Evolutionary conservation across 768 basidiomycete genomes (phyloP).

Genomic region (Leucocoprinus sp.): DNA sequence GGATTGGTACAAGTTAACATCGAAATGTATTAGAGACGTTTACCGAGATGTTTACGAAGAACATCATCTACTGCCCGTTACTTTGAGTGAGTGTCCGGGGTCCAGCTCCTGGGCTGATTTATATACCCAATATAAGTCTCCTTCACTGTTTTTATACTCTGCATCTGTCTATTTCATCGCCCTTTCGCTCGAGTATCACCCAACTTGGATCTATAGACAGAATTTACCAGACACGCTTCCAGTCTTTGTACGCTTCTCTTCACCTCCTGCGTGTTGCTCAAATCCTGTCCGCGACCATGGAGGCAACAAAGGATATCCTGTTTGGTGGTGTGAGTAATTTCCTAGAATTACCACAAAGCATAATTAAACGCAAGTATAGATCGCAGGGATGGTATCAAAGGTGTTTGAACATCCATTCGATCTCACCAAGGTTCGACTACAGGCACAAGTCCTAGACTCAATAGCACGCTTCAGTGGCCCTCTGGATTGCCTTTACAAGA

Average conservation of each 20-base stretch:
- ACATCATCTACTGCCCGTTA: too few relatives aligned
- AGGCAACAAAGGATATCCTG: conserved; percentile 38
- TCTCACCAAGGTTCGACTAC: conserved; percentile 89
- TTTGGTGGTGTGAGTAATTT: conserved; percentile 46
- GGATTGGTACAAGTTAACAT: too few relatives aligned
- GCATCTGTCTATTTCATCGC: neutral
- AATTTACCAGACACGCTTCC: too few relatives aligned
- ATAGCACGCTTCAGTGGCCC: conserved; percentile 62
- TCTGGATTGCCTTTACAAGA: conserved; percentile 77
- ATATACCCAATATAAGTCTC: neutral
- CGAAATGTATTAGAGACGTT: too few relatives aligned
- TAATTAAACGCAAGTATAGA: conserved; percentile 27
- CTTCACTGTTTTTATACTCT: neutral
- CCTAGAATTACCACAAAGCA: neutral
- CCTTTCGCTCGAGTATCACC: neutral
- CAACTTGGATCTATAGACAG: neutral
- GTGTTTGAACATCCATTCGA: conserved; percentile 94
- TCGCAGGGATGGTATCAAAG: conserved; percentile 77
- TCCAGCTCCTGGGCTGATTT: neutral
- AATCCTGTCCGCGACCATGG: conserved; percentile 3
- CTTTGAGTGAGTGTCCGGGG: neutral
- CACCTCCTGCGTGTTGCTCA: too few relatives aligned
- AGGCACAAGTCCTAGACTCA: conserved; percentile 73
- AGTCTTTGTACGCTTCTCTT: too few relatives aligned
- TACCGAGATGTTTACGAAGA: too few relatives aligned